Conservation (phyloP, 805 yeast genomes). For the Yarrowia divulgata region DNA sequence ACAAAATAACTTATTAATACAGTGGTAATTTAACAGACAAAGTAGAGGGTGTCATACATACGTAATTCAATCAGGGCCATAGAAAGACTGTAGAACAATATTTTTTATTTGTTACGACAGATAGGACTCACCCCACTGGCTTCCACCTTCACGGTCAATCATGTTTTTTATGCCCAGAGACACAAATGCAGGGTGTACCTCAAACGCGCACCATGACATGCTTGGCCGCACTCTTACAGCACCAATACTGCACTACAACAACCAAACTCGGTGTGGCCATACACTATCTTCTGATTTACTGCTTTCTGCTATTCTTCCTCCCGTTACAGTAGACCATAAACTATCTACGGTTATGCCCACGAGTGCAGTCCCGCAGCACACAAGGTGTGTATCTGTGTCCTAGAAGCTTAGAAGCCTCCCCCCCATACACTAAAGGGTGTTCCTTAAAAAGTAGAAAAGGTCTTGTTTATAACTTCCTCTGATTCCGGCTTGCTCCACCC, state of each 20-base stretch:
- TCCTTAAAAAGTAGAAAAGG: neutral
- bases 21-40: neutral
- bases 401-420: neutral
- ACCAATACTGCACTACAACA: neutral
- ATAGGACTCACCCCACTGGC: too few species aligned
- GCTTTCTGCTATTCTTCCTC: neutral
- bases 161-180: neutral
- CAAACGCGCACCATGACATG: neutral
- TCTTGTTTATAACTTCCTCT: conserved; percentile 1
- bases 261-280: neutral
- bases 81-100: too few species aligned
- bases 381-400: neutral
- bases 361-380: neutral
- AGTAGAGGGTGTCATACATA: too few species aligned
- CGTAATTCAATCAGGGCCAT: too few species aligned
- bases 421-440: conserved; percentile 10
- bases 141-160: neutral
- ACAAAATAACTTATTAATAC: conserved; percentile 25
- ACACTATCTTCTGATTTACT: neutral
- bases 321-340: neutral
- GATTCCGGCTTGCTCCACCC: neutral
- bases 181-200: neutral
- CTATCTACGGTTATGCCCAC: conserved; percentile 17
- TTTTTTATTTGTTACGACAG: too few species aligned
- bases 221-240: too few species aligned